A percentile compares a stretch with the other conserved stretches of the same genome.
phyloP scores from a whole-genome alignment of 2,329 filamentous ascomycete species.

The Claviceps sp. region DNA sequence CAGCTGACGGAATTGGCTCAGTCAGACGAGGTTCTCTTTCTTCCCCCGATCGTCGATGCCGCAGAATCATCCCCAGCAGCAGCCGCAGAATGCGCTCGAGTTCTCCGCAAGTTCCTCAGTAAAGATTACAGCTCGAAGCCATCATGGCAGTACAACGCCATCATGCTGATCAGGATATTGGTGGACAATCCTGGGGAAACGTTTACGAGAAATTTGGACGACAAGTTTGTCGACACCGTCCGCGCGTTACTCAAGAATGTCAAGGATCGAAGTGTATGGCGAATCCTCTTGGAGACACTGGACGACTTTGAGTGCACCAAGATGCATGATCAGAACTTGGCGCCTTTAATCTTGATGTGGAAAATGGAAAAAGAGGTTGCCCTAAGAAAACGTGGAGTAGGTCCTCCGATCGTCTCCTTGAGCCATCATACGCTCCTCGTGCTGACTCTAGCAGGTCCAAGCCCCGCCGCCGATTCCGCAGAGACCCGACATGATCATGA shows the following conservation, averaged over 20 bases:
- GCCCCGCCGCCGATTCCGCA: constrained; percentile 7
- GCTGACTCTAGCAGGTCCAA: constrained; percentile 9
- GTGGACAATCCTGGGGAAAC: constrained; percentile 80
- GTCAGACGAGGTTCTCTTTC: constrained; percentile 82
- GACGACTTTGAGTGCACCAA: constrained; percentile 64
- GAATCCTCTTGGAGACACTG: constrained; percentile 78
- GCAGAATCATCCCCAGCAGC: constrained; percentile 85
- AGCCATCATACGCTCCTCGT: neutral
- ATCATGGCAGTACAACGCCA: constrained; percentile 82
- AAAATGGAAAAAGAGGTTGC: constrained; percentile 65
- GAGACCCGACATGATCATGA: constrained; percentile 6
- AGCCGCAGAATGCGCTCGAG: constrained; percentile 64
- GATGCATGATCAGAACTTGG: constrained; percentile 59
- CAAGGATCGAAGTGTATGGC: constrained; percentile 63
- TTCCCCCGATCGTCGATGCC: constrained; percentile 85
- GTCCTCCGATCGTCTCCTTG: constrained; percentile 9
- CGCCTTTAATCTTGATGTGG: constrained; percentile 72
- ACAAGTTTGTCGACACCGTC: constrained; percentile 64
- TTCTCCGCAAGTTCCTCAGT: constrained; percentile 71
- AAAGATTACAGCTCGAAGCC: constrained; percentile 53
- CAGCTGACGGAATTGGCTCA: constrained; percentile 19
- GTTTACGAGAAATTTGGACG: constrained; percentile 84
- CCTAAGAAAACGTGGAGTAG: constrained; percentile 36
- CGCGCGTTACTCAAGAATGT: constrained; percentile 62
- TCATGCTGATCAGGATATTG: constrained; percentile 90